Percentiles rank a stretch among this genome's conserved stretches.
Evolutionary conservation across 345 rosid genomes (phyloP).

Genomic region (Gossypium raimondii): DNA sequence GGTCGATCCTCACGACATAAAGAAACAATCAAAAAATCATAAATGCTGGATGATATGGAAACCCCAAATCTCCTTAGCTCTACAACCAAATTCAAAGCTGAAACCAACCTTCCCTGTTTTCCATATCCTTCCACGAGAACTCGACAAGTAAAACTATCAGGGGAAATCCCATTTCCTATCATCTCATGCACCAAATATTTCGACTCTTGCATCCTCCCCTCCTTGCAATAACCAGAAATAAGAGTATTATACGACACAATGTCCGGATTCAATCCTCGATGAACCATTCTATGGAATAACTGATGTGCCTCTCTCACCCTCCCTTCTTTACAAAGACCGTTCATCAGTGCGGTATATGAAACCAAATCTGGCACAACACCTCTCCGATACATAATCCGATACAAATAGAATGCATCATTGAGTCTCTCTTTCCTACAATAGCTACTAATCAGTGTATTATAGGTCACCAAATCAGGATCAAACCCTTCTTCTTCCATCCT

Average conservation of each 20-base stretch:
- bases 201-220: conserved; percentile 58
- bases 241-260: conserved; percentile 67
- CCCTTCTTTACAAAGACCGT: conserved; percentile 80
- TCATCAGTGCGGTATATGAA: conserved; percentile 65
- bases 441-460: conserved; percentile 71
- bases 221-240: conserved; percentile 66
- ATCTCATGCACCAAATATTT: conserved; percentile 56
- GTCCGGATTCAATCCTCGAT: conserved; percentile 64
- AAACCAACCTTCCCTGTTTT: conserved; percentile 48
- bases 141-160: conserved; percentile 55
- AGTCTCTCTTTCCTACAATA: conserved; percentile 68
- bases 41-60: conserved; percentile 42
- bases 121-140: conserved; percentile 55
- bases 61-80: conserved; percentile 59
- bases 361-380: conserved; percentile 73
- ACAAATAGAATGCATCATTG: conserved; percentile 73
- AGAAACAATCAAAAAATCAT: conserved; percentile 44
- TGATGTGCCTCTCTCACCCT: conserved; percentile 77
- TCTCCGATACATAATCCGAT: conserved; percentile 68
- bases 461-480: conserved; percentile 83
- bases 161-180: conserved; percentile 57
- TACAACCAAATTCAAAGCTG: conserved; percentile 71
- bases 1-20: conserved; percentile 65
- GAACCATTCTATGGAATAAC: conserved; percentile 64
- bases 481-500: conserved; percentile 97